Conservation (phyloP, 768 basidiomycete species). For the Chiua virens region DNA sequence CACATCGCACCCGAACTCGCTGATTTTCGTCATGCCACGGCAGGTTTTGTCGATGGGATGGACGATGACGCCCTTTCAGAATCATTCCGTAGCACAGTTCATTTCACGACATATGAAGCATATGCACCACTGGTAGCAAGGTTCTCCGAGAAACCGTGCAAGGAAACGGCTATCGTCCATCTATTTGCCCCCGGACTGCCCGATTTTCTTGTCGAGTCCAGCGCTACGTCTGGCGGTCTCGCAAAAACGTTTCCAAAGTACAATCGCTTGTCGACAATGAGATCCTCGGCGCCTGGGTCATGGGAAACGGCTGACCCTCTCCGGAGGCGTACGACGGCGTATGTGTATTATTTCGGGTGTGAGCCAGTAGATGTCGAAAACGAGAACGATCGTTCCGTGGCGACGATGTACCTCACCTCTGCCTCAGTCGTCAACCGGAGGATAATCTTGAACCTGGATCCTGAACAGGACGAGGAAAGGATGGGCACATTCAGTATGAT, state of each 20-base stretch:
- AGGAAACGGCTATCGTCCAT: constrained; percentile 1
- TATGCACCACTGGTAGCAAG: constrained; percentile 14
- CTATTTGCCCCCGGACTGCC: constrained; percentile 19
- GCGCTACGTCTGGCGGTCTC: constrained; percentile 17
- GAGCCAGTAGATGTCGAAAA: not conserved
- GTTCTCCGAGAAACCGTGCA: constrained; percentile 6
- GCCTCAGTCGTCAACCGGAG: not conserved
- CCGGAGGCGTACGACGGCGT: constrained; percentile 5
- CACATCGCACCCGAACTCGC: not conserved
- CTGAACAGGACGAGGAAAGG: constrained; percentile 5
- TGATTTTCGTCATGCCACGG: not conserved
- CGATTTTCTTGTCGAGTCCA: constrained; percentile 16
- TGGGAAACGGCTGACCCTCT: not conserved
- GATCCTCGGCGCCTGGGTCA: not conserved
- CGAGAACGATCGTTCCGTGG: not conserved
- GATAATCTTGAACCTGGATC: not conserved
- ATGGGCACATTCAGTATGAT: constrained; percentile 12
- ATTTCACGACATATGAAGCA: constrained; percentile 13
- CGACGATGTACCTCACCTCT: not conserved
- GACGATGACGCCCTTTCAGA: constrained; percentile 1
- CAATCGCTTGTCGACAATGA: not conserved
- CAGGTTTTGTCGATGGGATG: not conserved
- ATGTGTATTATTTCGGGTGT: not conserved
- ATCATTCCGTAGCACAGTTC: constrained; percentile 10
- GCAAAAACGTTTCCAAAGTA: constrained; percentile 13